These are phyloP conservation scores for Fusarium neocosmosporiellum DNA, from an alignment of 2,329 filamentous ascomycete genomes.

Conservation along the genomic window DNA sequence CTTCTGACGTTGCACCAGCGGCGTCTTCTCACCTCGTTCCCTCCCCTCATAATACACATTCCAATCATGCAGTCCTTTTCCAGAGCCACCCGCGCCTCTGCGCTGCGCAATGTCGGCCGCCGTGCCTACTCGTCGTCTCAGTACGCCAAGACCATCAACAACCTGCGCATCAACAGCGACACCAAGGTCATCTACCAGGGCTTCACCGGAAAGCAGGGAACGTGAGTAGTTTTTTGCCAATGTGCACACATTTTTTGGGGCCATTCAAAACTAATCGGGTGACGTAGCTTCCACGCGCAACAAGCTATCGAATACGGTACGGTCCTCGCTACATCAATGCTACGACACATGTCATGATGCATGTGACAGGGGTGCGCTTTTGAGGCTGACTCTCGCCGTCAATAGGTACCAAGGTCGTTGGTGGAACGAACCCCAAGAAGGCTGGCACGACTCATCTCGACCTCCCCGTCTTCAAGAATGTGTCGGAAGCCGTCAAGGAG, in stretches of 20 bases:
- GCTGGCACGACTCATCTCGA: slow-evolving; percentile 90
- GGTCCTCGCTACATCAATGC: slow-evolving; percentile 39
- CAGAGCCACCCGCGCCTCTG: slow-evolving; percentile 76
- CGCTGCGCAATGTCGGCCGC: slow-evolving; percentile 72
- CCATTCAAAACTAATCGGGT: slow-evolving; percentile 21
- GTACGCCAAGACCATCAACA: slow-evolving; percentile 80
- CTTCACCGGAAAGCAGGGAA: slow-evolving; percentile 97
- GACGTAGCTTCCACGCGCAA: slow-evolving; percentile 88
- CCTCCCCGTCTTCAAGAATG: slow-evolving; percentile 91
- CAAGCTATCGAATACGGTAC: slow-evolving; percentile 99
- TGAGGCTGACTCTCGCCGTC: slow-evolving; percentile 40
- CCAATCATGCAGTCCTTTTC: slow-evolving; percentile 86
- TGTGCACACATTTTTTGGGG: neutral
- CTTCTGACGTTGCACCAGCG: slow-evolving; percentile 30
- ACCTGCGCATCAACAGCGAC: slow-evolving; percentile 91
- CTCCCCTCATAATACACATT: slow-evolving; percentile 9
- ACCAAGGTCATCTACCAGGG: slow-evolving; percentile 98
- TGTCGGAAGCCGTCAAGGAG: slow-evolving; percentile 87
- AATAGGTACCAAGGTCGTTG: slow-evolving; percentile 93
- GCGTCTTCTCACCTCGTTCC: slow-evolving; percentile 17
- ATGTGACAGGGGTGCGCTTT: slow-evolving; percentile 37
- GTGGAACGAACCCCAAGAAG: slow-evolving; percentile 99
- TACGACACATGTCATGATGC: slow-evolving; percentile 41
- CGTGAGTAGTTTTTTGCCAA: slow-evolving; percentile 66
- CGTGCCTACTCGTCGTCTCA: slow-evolving; percentile 82